Evolutionary conservation across 345 rosid species (phyloP).

Genomic region (Gossypium australe): DNA sequence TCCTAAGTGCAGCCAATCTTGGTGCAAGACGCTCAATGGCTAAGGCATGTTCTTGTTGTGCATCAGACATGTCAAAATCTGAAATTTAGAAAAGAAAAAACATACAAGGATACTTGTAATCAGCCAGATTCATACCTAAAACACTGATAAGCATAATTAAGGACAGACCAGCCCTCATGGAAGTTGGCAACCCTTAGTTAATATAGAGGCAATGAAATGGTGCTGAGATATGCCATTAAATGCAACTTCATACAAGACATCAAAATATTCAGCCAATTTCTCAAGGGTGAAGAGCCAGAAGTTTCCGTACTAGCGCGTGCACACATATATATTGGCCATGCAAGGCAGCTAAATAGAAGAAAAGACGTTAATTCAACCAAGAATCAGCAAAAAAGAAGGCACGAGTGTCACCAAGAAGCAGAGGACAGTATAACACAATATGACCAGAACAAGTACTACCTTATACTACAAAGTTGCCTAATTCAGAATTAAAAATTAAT

Average conservation of each 20-base stretch:
- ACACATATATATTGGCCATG: background rate
- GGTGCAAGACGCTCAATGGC: conserved; percentile 78
- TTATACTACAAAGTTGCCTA: background rate
- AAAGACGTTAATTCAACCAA: background rate
- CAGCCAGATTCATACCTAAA: background rate
- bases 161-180: background rate
- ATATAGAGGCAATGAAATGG: background rate
- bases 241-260: background rate
- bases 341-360: background rate
- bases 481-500: background rate
- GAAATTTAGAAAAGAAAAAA: background rate
- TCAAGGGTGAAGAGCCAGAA: background rate
- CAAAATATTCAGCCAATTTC: background rate
- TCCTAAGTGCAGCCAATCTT: conserved; percentile 71
- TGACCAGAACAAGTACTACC: background rate
- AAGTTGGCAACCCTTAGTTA: background rate
- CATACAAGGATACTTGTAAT: background rate
- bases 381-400: background rate
- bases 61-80: conserved; percentile 94
- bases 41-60: conserved; percentile 89
- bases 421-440: background rate
- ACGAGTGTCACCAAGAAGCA: background rate
- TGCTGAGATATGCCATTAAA: background rate
- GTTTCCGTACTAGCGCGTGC: background rate
- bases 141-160: no score